Conservation (phyloP, 805 yeast species). For the Debaryomyces hansenii region DNA sequence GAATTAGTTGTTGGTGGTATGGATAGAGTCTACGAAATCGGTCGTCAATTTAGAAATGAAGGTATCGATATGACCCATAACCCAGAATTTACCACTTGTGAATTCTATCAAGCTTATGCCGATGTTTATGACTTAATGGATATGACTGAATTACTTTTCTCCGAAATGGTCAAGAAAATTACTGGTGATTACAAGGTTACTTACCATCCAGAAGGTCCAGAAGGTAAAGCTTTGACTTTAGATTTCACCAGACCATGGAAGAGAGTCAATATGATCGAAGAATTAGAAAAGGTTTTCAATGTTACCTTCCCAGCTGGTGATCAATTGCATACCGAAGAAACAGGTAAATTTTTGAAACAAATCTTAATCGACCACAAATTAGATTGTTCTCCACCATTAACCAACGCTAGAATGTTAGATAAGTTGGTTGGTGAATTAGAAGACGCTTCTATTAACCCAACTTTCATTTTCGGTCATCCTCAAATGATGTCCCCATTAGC, state of each 20-base stretch:
- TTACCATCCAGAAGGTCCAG: conserved; percentile 95
- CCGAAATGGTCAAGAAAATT: conserved; percentile 96
- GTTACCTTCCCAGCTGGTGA: conserved; percentile 96
- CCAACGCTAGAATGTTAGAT: conserved; percentile 98
- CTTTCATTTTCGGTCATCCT: conserved; percentile 97
- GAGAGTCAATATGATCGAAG: conserved; percentile 96
- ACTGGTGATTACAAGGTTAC: conserved; percentile 83
- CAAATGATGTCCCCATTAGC: conserved; percentile 99
- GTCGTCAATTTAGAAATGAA: conserved; percentile 98
- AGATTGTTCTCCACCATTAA: conserved; percentile 89
- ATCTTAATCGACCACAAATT: conserved; percentile 75
- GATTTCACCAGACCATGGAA: conserved; percentile 98
- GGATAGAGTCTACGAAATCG: conserved; percentile 97
- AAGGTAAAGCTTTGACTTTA: conserved; percentile 71
- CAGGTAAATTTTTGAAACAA: conserved; percentile 84
- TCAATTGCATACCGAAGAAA: conserved; percentile 88
- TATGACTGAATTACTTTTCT: conserved; percentile 87
- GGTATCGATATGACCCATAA: conserved; percentile 98
- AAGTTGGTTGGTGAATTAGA: conserved; percentile 96
- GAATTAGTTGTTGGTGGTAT: conserved; percentile 97
- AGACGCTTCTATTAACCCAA: conserved; percentile 93
- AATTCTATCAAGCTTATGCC: conserved; percentile 96
- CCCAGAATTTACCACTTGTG: conserved; percentile 99
- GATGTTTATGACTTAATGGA: conserved; percentile 96
- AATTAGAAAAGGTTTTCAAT: conserved; percentile 79